Evolutionary conservation across 2,329 filamentous ascomycete species (phyloP), one percentile per base, ranked within the genome.

Genomic region (Penicillium brevicompactum): DNA sequence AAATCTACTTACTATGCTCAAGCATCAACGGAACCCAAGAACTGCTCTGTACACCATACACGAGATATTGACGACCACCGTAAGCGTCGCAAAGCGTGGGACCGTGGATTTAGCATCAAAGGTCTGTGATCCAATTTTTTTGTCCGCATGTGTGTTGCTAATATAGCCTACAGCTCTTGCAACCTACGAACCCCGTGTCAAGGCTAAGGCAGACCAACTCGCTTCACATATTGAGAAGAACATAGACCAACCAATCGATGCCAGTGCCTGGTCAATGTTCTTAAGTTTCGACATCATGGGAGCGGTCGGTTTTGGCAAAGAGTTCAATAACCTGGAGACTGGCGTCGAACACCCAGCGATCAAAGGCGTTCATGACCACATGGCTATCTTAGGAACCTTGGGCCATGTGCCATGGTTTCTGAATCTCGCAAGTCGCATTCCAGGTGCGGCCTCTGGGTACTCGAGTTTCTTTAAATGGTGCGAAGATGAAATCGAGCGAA

Each of bases 351-450:
- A 72, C 48, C 58, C 64, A 6, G 72, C 72, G 0, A 74, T 77
- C 45, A 57, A 68, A 32, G 66, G 57, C 1, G 60, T 78, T 3
- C 75, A 75, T 51, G 61, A 64, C 1, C 67, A 74, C 30, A 71
- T 78, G 64, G 58, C 58, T 5, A 54, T 69, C 22, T 22, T 77
- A 1, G 73, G 70, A 0, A 48, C 74, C 10, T 31, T 75, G 18
- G 62, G 60, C 14, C 65, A 67, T 4, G 60, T 76, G 1, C 74
- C 76, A 0, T 62, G 57, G 58, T 18, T 62, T 14, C 9, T 54
- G 21, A 38, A 34, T 8, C 32, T 61, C 9, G 38, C 57, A 7
- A 44, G 46, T 31, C 42, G 46, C 2, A 56, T 60, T 30, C 55
- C 53, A 18, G 55, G 51, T 9, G 34, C 34, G 1, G 34, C 34